A percentile compares a stretch with the other conserved stretches of the same genome.
phyloP scores from a whole-genome alignment of 352 stramenopile species.

The Globisporangium cylindrosporum region DNA sequence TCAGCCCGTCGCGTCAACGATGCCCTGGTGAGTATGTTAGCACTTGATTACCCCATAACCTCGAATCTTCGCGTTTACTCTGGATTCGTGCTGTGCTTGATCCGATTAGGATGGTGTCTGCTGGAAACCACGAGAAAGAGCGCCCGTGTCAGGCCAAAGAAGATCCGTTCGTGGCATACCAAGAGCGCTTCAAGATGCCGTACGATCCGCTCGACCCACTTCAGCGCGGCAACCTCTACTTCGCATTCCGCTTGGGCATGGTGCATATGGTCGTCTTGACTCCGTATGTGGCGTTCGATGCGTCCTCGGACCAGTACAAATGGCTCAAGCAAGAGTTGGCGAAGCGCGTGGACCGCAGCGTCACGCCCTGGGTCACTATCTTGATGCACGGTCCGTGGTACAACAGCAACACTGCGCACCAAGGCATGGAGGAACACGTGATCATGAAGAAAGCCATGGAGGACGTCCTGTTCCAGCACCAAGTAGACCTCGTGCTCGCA shows the following conservation, averaged over 20 bases:
- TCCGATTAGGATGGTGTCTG: constrained; percentile 54
- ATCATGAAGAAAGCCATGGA: constrained; percentile 88
- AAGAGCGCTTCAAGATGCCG: constrained; percentile 88
- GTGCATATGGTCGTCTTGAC: constrained; percentile 89
- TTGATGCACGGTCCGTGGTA: constrained; percentile 94
- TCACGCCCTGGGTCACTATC: constrained; percentile 91
- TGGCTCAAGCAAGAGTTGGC: constrained; percentile 88
- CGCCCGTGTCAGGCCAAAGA: constrained; percentile 50
- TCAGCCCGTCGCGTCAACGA: constrained; percentile 65
- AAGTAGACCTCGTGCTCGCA: constrained; percentile 88
- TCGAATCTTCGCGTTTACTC: not conserved
- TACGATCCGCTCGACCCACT: constrained; percentile 42
- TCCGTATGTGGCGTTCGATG: constrained; percentile 85
- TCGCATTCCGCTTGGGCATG: constrained; percentile 85
- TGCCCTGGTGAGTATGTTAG: constrained; percentile 32
- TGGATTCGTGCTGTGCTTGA: constrained; percentile 16
- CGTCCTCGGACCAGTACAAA: constrained; percentile 81
- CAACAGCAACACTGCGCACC: constrained; percentile 92
- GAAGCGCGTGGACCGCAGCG: constrained; percentile 67
- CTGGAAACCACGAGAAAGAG: constrained; percentile 88
- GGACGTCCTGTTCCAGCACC: constrained; percentile 85
- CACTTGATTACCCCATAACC: not conserved
- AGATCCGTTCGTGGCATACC: constrained; percentile 82
- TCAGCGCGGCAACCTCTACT: constrained; percentile 89
- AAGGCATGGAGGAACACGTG: constrained; percentile 72